Base-by-base conservation (phyloP, 2,329 filamentous ascomycete genomes). In the Colletotrichum costaricense region DNA sequence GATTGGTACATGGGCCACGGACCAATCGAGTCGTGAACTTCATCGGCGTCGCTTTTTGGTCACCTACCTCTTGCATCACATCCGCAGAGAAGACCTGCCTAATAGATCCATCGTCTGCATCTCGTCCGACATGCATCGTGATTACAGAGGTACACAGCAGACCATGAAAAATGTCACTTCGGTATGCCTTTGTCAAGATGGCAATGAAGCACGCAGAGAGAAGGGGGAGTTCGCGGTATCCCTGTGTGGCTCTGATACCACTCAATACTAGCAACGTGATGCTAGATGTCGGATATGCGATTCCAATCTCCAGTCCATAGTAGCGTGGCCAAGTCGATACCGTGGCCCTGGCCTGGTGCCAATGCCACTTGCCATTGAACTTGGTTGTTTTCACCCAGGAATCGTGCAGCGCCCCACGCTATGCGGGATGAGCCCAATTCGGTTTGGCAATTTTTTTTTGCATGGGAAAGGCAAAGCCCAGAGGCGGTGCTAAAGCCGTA, bases 401-500 rank as follows among this genome's bases (percentile, higher is more conserved):
- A 62, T 65, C 56, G 28, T 19, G 42, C n/a, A 30, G 42, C 26
- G 67, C 67, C 71, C 72, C 68, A 68, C 72, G 72, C 28, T 35
- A 72, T 72, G 68, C 68, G 63, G 72, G 63, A 74, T 55, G 49
- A 19, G 33, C 63, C 68, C 52, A 72, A 63, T 59, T 66, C 35
- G 46, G 59, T 46, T 46, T 65, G 67, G 46, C 56, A 65, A 5
- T 12, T 56, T 33, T 26, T 26, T 1, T 66, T 55, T 54, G 26
- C 59, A 22, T 38, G 28, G 35, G 46, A 30, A 33, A 16, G 42
- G 30, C 54, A 35, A 38, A 55, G 24, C 24, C n/a, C 28, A 22
- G 22, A 66, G 60, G 30, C 62, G 63, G 54, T 28, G 42, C 7
- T 16, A 5, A 28, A 60, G 57, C 22, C 30, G 14, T 49, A 60